These are phyloP conservation scores for Termitomyces sp. DNA, from an alignment of 768 basidiomycete species.

Conservation along the genomic window DNA sequence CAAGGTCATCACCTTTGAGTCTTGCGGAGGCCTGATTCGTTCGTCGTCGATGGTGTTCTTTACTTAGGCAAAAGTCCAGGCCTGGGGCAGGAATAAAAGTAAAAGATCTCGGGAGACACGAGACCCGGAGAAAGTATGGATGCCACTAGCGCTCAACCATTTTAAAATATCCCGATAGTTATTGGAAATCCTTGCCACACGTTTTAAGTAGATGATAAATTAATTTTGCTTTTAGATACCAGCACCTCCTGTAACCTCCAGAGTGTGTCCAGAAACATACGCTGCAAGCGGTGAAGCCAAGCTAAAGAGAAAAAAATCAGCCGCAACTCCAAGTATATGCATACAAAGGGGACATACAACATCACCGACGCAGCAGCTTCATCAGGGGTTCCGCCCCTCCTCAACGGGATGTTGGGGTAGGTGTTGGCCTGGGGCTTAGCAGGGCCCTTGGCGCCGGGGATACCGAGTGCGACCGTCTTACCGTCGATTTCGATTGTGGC, in stretches of 20 bases:
- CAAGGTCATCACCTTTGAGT: too few species aligned
- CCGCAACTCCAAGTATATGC: neutral
- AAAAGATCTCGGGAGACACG: too few species aligned
- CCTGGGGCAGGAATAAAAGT: too few species aligned
- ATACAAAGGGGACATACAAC: conserved; percentile 53
- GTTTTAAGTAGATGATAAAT: neutral
- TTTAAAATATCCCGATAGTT: neutral
- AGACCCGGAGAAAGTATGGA: too few species aligned
- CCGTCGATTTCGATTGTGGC: conserved; percentile 75
- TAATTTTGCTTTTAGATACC: conserved; percentile 49
- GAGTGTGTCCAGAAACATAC: conserved; percentile 79
- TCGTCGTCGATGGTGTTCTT: too few species aligned
- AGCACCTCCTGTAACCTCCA: conserved; percentile 80
- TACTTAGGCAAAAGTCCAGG: too few species aligned
- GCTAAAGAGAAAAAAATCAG: conserved; percentile 32
- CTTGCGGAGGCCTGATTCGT: too few species aligned
- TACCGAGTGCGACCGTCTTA: conserved; percentile 79
- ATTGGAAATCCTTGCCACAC: neutral
- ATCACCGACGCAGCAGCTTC: conserved; percentile 75
- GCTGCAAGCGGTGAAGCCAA: conserved; percentile 75
- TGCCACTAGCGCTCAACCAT: neutral
- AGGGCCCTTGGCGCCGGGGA: conserved; percentile 53
- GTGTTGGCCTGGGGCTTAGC: conserved; percentile 24
- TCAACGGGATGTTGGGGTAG: conserved; percentile 55
- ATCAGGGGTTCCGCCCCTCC: conserved; percentile 63